Evolutionary conservation across 208 protist genomes (phyloP).

Genomic region (Lotmaria passim): DNA sequence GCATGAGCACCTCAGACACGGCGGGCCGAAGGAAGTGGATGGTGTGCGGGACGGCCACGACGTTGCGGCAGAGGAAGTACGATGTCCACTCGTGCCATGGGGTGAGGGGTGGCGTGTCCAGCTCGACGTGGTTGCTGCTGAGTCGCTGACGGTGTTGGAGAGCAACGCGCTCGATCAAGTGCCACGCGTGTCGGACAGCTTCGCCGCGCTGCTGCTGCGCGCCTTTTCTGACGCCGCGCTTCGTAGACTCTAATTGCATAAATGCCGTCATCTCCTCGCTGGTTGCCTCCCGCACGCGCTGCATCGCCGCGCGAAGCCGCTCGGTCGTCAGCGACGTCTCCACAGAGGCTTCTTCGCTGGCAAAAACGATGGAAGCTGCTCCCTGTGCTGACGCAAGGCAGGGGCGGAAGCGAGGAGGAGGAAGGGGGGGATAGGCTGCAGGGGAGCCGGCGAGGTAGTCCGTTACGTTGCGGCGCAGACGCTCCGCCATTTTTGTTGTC

Average conservation of each 20-base stretch:
- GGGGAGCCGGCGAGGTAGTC: conserved; percentile 23
- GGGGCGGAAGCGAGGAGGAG: not conserved
- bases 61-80: conserved; percentile 15
- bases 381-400: not conserved
- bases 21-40: conserved; percentile 54
- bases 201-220: not conserved
- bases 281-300: conserved; percentile 12
- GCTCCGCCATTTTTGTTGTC: not conserved
- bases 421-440: conserved; percentile 1
- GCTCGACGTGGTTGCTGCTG: not conserved
- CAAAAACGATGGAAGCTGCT: too few relatives aligned
- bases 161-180: conserved; percentile 1
- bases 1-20: conserved; percentile 50
- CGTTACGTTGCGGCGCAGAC: conserved; percentile 7
- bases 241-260: conserved; percentile 28
- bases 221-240: not conserved
- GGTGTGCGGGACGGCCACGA: conserved; percentile 49
- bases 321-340: conserved; percentile 3
- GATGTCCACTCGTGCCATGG: conserved; percentile 2
- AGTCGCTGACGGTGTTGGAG: conserved; percentile 2
- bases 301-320: conserved; percentile 14
- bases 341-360: too few relatives aligned
- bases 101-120: not conserved
- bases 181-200: conserved; percentile 12
- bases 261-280: conserved; percentile 19